Evolutionary conservation across 2,329 filamentous ascomycete genomes (phyloP), one percentile per base, ranked within the genome.

Genomic region (Alternaria atra): DNA sequence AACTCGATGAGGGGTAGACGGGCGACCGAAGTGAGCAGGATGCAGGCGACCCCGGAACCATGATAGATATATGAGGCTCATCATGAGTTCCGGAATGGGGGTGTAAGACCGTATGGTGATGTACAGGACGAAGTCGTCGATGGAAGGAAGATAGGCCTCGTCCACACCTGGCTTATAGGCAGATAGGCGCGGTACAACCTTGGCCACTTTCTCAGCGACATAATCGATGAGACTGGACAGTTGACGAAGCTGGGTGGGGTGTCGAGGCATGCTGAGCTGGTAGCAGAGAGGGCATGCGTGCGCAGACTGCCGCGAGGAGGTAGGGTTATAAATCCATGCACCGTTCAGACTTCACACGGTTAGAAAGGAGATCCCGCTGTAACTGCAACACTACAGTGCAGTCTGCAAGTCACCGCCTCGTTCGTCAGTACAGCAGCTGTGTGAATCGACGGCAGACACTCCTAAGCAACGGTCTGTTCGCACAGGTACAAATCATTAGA

Each of bases 21-120:
- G 90, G 81, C 97, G 91, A 65, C 94, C 94, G 82, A 97, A 97
- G 71, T 97, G n/a, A n/a, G n/a, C 93, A 61, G 94, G 91, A 70
- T 95, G 94, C 30, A 98, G 88, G 71, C 91, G 90, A 52, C 90
- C 86, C 81, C 90, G 91, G 73, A 98, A 87, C 61, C 93, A 88
- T 73, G 87, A 88, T 57, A 98, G 89, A 84, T 97, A 98, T 77
- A 98, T 93, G 35, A 98, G 87, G 9, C 93, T 93, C 32, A 92
- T 94, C 94, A 98, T 98, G 69, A 98, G 86, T 6, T 95, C 98
- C 12, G 94, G 92, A 52, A 97, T 93, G 84, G 97, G 94, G 34
- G 98, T 94, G 79, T 97, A 96, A 66, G 94, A 97, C 60, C 91
- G 91, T 74, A 92, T 87, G 63, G 97, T 93, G 27, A 98, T 86